phyloP scores from a whole-genome alignment of 305 asterid species.

The Rubia peregrina region DNA sequence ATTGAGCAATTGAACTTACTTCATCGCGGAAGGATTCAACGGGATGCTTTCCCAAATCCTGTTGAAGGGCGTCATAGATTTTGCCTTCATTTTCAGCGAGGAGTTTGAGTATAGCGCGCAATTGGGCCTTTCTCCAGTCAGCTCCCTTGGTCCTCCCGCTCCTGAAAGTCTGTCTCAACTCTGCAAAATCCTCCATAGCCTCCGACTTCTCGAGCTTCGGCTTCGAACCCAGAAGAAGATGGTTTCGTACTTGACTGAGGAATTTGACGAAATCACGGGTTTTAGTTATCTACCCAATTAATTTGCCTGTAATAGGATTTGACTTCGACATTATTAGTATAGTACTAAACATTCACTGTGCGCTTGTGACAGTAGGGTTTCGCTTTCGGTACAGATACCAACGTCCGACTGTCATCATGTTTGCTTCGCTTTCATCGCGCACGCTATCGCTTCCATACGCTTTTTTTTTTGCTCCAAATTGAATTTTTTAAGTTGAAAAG shows the following conservation, averaged over 20 bases:
- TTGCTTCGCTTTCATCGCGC: neutral
- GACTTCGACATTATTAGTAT: neutral
- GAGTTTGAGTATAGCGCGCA: slow-evolving; percentile 52
- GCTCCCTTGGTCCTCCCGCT: slow-evolving; percentile 58
- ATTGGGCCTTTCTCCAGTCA: slow-evolving; percentile 79
- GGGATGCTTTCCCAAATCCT: slow-evolving; percentile 79
- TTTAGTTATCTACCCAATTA: neutral
- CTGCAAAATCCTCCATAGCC: slow-evolving; percentile 23
- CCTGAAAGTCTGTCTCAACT: slow-evolving; percentile 38
- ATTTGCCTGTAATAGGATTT: neutral
- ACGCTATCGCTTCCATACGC: too few species aligned
- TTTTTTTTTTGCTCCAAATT: too few species aligned
- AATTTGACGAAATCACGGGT: neutral
- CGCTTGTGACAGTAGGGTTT: neutral
- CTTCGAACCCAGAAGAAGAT: neutral
- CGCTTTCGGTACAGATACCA: neutral
- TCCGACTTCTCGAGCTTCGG: neutral
- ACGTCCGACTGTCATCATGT: neutral
- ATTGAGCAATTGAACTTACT: slow-evolving; percentile 26
- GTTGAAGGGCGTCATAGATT: slow-evolving; percentile 58
- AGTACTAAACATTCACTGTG: neutral
- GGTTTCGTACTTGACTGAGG: neutral
- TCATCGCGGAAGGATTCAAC: slow-evolving; percentile 89
- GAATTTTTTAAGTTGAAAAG: too few species aligned
- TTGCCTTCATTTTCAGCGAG: slow-evolving; percentile 52